Evolutionary conservation across 805 yeast species (phyloP), one percentile per base, ranked within the genome.

Genomic region (Zygosaccharomyces siamensis): DNA sequence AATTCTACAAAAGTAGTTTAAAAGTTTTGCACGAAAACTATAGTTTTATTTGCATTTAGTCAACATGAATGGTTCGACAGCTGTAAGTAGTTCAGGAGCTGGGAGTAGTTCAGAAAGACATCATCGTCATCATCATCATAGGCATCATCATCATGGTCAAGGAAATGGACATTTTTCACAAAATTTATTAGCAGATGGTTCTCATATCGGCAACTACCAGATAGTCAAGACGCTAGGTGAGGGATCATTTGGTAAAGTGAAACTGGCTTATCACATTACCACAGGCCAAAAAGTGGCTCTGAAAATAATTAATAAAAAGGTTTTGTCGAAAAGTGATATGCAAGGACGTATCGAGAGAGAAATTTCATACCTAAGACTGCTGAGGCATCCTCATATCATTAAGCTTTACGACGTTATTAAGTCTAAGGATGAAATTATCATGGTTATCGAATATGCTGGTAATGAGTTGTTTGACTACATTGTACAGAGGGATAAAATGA

Each of bases 381-480:
- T 92, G 52, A 81, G 97, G 67, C 98, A 92, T 69, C 97, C 97
- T 3, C 98, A 92, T 68, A 92, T 92, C 68, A 92, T 92, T 72
- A 92, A 92, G 69, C 74, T 92, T 44, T 90, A 89, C 70, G 98
- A 92, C 67, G 98, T 92, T 39, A 90, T 92, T 66, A 90, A 90
- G 68, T 86, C 95, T 38, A 87, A 87, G 60, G 97, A 92, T 59
- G 98, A 92, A 63, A 92, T 92, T 58, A 86, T 92, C 60, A 92
- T 92, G 97, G 98, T 92, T 24, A 89, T 92, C 62, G 98, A 92
- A 70, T 92, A 79, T 64, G 98, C 97, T 1, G 96, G 96, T n/a
- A 88, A 88, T 58, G 98, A 90, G 70, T 77, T 92, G 60, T 92
- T 92, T 62, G 98, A 92, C 62, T 90, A 92, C 65, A 92, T 90